Evolutionary conservation across 768 basidiomycete species (phyloP).

Genomic region (Mrakia frigida): DNA sequence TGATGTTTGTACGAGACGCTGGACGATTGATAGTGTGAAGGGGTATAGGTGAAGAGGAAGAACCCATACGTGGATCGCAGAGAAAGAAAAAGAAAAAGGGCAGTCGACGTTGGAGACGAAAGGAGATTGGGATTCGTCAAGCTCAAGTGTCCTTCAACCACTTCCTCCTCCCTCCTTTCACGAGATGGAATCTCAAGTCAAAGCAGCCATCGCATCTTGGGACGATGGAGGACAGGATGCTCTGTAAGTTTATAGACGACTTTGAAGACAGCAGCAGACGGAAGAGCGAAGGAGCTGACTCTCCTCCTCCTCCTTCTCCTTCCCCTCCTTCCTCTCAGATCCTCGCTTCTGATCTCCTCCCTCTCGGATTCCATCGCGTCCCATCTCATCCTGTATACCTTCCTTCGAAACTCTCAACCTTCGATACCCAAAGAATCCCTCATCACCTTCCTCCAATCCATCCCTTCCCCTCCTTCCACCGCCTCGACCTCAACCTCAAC

Average conservation of each 20-base stretch:
- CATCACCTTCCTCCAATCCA: slow-evolving; percentile 14
- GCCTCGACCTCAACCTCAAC: background rate
- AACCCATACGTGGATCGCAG: too few relatives aligned
- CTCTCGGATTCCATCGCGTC: background rate
- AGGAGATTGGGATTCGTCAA: background rate
- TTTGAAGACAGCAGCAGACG: background rate
- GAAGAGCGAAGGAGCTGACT: background rate
- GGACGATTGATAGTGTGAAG: background rate
- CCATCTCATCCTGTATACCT: background rate
- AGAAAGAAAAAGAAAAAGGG: background rate
- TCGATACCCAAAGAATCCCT: background rate
- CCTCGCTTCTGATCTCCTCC: background rate
- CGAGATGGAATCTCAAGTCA: slow-evolving; percentile 2
- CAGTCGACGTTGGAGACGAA: background rate
- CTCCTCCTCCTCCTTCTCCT: background rate
- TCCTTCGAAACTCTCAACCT: background rate
- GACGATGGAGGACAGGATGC: background rate
- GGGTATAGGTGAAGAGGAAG: background rate
- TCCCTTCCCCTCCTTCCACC: background rate
- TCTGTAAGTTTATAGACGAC: background rate
- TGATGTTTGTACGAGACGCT: background rate
- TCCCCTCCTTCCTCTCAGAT: background rate
- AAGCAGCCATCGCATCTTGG: background rate
- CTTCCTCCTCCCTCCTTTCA: background rate
- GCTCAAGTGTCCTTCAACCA: background rate